Base-by-base conservation (phyloP, 2,329 filamentous ascomycete genomes). In the Cytospora mali region DNA sequence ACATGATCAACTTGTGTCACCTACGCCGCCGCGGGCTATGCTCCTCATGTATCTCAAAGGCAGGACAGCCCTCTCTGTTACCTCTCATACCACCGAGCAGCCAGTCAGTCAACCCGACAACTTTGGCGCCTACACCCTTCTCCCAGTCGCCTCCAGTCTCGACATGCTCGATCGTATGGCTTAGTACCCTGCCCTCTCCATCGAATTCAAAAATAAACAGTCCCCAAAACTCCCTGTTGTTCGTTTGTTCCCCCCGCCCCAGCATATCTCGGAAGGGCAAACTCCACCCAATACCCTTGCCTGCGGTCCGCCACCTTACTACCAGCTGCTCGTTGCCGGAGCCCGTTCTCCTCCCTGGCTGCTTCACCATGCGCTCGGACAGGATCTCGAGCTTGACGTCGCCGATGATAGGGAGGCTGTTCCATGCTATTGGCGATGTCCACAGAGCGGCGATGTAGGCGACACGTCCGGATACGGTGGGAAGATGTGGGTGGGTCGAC, bases 121-220 rank as follows among this genome's bases (percentile, higher is more conserved):
- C 90, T 71, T 89, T 91, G 25, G 91, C 89, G 28, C 91, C 86
- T n/a, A 88, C 79, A 18, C 87, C 93, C 66, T 86, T 87, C 70
- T 97, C 93, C 87, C 90, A 96, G 64, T 92, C 87, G 46, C 89
- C 86, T 18, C 89, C 88, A 70, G 95, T 89, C 70, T 97, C 90
- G 1, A 91, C 90, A 76, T 96, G 91, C 77, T 99, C 95, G 71
- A 99, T 98, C 0, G 92, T 96, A 75, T 98, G 95, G 68, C 87
- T 92, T 54, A 90, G 77, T 39, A 99, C 87, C 66, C 92, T 84
- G 1, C 95, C 95, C 70, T 96, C 85, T 53, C 87, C 82, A 72
- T 98, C 95, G 73, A 99, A 99, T 68, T 96, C 92, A 74, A 99
- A 99, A 64, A 97, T 89, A 76, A 98, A 99, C 13, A 98, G 76